Evolutionary conservation across 139 green algal genomes (phyloP).

Genomic region (Ettlia oleoabundans): DNA sequence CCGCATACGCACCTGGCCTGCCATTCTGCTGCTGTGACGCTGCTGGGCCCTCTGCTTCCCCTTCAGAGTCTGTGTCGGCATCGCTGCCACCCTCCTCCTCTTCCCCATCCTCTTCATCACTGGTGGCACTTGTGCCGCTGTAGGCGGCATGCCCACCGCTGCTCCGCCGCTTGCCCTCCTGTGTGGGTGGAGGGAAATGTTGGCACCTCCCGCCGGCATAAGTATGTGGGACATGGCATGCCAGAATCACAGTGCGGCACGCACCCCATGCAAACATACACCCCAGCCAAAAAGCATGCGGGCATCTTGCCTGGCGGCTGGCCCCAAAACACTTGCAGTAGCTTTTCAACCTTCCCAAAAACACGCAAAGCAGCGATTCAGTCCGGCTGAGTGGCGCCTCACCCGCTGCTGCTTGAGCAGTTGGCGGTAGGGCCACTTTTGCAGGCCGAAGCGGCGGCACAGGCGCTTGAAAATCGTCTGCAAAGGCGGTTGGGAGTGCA

Average conservation of each 20-base stretch:
- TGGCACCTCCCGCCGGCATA: too few relatives aligned
- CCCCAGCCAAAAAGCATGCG: too few relatives aligned
- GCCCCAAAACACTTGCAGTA: neutral
- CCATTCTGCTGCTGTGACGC: neutral
- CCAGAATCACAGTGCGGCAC: too few relatives aligned
- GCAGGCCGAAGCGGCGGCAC: constrained; percentile 25
- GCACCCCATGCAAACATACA: too few relatives aligned
- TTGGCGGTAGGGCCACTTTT: constrained; percentile 32
- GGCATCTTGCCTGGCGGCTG: too few relatives aligned
- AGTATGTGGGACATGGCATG: too few relatives aligned
- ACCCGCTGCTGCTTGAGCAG: constrained; percentile 26
- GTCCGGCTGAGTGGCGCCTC: neutral
- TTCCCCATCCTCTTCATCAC: constrained; percentile 20
- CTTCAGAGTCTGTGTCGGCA: neutral
- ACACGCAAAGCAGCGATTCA: too few relatives aligned
- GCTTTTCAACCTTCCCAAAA: too few relatives aligned
- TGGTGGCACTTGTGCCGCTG: neutral
- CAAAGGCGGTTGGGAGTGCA: neutral
- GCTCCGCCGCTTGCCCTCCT: constrained; percentile 6
- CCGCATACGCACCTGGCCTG: neutral
- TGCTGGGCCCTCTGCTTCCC: neutral
- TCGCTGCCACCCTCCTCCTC: constrained; percentile 1
- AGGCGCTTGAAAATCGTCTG: constrained; percentile 32
- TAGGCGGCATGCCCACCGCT: neutral
- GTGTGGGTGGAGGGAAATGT: too few relatives aligned